Evolutionary conservation across 148 eudicot genomes (phyloP).

Genomic region (Vaccinium corymbosum): DNA sequence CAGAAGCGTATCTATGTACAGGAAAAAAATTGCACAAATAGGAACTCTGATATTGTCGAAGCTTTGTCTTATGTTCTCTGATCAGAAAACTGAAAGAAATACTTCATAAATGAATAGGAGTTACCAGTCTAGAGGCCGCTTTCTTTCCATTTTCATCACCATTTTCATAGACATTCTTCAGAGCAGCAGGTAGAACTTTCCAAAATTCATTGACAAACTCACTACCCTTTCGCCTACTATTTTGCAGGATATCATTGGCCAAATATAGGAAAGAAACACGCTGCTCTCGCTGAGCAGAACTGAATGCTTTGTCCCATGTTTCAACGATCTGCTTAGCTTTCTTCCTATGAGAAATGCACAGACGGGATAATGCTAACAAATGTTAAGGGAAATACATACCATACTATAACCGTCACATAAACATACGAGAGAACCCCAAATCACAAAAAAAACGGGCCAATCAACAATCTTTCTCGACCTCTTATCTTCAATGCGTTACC

Average conservation of each 20-base stretch:
- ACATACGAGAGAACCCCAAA: conserved; percentile 3
- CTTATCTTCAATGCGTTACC: not conserved
- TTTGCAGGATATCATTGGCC: conserved; percentile 93
- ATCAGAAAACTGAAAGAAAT: not conserved
- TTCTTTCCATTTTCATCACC: conserved; percentile 71
- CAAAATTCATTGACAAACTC: conserved; percentile 97
- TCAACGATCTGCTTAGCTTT: conserved; percentile 84
- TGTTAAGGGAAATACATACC: conserved; percentile 40
- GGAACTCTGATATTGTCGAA: not conserved
- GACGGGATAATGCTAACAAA: conserved; percentile 68
- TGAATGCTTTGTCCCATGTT: conserved; percentile 81
- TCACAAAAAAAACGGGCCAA: not conserved
- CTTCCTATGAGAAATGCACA: conserved; percentile 77
- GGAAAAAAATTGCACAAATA: not conserved
- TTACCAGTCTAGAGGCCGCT: conserved; percentile 81
- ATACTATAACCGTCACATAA: not conserved
- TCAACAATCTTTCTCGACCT: not conserved
- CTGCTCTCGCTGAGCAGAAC: conserved; percentile 60
- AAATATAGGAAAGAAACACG: conserved; percentile 70
- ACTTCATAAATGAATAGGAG: conserved; percentile 15
- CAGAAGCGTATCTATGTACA: not conserved
- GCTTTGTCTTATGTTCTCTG: not conserved
- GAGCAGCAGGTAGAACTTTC: conserved; percentile 90
- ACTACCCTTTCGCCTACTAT: conserved; percentile 86
- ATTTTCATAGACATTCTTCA: conserved; percentile 62